Base-by-base conservation (phyloP, 345 rosid genomes). In the Pseudoturritis turrita region DNA sequence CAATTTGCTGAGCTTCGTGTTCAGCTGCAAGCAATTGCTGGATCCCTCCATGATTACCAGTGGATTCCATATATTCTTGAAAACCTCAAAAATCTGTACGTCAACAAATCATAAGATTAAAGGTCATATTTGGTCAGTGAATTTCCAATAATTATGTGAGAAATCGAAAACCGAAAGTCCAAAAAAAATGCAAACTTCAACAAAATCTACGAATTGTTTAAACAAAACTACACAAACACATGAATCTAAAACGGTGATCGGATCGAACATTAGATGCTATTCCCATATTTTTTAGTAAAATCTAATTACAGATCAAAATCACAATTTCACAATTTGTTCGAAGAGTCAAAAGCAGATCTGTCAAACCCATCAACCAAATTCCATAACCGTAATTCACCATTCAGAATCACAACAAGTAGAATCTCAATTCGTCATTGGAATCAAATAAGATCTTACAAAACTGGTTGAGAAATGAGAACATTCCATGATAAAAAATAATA, bases 1-100 rank as follows among this genome's bases (percentile, higher is more conserved):
- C 92, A 62, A 90, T 88, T 67, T 79, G 90, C 70, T 90, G 97
- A 78, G 96, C 92, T 74, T 91, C 96, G 56, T 87, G 93, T 70
- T 92, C 96, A 35, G 96, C 93, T 78, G 98, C 89, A 64, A 92
- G 93, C 83, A 92, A 52, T 63, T 82, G 95, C 72, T 88, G 92
- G 71, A 92, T 89, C 72, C 98, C 98, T 64, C 86, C 85, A 61
- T 85, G 96, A 73, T 87, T 80, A 67, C 92, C 76, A 50, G 31
- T 72, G 11, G 83, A 45, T 63, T 81, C 92, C 96, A 92, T 91
- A 10, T 26, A 74, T 79, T 72, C 13, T 52, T 41, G 36, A 39
- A 63, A 57, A 46, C 15, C 31, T 54, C 49, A 43, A 50, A 65
- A 29, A 9, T 8, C 77, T 62, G 50, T n/a, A n/a, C n/a, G n/a